Evolutionary conservation across 768 basidiomycete species (phyloP).

Genomic region (Pisolithus tinctorius): DNA sequence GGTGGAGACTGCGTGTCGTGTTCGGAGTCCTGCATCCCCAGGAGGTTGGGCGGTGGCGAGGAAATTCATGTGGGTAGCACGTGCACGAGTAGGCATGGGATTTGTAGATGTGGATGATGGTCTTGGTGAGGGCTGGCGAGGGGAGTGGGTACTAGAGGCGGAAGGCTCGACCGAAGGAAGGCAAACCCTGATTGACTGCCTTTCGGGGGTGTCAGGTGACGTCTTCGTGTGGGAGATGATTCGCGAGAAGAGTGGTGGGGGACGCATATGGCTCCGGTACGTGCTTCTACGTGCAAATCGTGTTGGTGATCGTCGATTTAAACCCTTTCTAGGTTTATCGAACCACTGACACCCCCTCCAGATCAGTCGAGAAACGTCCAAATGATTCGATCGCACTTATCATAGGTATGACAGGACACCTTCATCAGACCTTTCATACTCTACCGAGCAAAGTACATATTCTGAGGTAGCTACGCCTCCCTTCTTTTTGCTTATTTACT

Average conservation of each 20-base stretch:
- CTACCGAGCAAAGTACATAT: background rate
- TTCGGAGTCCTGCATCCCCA: conserved; percentile 56
- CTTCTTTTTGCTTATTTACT: background rate
- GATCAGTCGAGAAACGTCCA: conserved; percentile 17
- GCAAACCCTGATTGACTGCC: conserved; percentile 48
- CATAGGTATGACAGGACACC: conserved; percentile 3
- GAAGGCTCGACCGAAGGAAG: conserved; percentile 68
- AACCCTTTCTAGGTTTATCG: conserved; percentile 13
- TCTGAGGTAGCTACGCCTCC: too few species aligned
- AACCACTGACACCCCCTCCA: conserved; percentile 10
- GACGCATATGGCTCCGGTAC: conserved; percentile 61
- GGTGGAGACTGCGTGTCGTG: conserved; percentile 27
- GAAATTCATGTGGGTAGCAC: conserved; percentile 62
- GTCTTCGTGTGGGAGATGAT: conserved; percentile 47
- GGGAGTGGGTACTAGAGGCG: conserved; percentile 76
- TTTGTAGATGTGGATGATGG: conserved; percentile 30
- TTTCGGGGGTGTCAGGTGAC: conserved; percentile 32
- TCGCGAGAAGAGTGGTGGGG: conserved; percentile 53
- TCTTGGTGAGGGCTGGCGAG: conserved; percentile 64
- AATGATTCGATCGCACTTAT: conserved; percentile 16
- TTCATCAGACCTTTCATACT: background rate
- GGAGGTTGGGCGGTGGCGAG: conserved; percentile 53
- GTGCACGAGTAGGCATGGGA: conserved; percentile 33
- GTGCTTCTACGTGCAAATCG: conserved; percentile 9
- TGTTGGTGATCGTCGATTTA: background rate